A percentile compares a stretch with the other conserved stretches of the same genome.
Evolutionary conservation across 2,329 filamentous ascomycete species (phyloP).

Genomic region (Hirsutella thompsonii): DNA sequence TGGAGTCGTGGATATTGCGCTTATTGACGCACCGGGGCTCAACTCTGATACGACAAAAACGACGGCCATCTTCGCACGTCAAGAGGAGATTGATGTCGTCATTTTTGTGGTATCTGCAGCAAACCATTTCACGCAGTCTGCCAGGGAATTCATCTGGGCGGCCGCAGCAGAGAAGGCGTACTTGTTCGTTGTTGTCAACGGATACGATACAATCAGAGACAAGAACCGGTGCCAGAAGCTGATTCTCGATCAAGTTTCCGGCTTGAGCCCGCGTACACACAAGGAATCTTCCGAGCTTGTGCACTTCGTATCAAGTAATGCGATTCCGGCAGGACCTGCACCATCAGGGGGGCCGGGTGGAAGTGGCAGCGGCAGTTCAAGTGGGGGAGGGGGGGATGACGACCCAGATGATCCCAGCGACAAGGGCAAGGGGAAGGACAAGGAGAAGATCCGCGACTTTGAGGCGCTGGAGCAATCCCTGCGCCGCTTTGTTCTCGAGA

Average conservation of each 20-base stretch:
- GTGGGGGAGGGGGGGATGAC: constrained; percentile 41
- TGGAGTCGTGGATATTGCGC: constrained; percentile 90
- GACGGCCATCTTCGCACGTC: constrained; percentile 89
- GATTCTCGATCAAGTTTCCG: constrained; percentile 79
- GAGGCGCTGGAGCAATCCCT: constrained; percentile 79
- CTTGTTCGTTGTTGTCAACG: constrained; percentile 97
- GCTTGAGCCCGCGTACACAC: constrained; percentile 81
- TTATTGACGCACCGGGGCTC: constrained; percentile 91
- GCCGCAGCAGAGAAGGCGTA: constrained; percentile 96
- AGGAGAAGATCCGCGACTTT: constrained; percentile 82
- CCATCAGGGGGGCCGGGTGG: constrained; percentile 42
- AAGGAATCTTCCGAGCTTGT: constrained; percentile 90
- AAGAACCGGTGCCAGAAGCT: constrained; percentile 84
- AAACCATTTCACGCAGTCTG: constrained; percentile 94
- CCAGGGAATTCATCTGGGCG: constrained; percentile 95
- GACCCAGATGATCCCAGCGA: constrained; percentile 33
- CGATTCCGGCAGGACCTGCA: constrained; percentile 60
- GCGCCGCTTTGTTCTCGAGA: constrained; percentile 87
- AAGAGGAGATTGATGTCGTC: constrained; percentile 97
- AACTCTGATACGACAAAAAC: constrained; percentile 96
- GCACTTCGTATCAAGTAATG: constrained; percentile 96
- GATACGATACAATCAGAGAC: constrained; percentile 87
- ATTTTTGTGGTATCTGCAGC: constrained; percentile 96
- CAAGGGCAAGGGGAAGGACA: constrained; percentile 74
- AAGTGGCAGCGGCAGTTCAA: constrained; percentile 36